phyloP scores from a whole-genome alignment of 2,329 filamentous ascomycete species.

The Phyllosticta ampelicida region DNA sequence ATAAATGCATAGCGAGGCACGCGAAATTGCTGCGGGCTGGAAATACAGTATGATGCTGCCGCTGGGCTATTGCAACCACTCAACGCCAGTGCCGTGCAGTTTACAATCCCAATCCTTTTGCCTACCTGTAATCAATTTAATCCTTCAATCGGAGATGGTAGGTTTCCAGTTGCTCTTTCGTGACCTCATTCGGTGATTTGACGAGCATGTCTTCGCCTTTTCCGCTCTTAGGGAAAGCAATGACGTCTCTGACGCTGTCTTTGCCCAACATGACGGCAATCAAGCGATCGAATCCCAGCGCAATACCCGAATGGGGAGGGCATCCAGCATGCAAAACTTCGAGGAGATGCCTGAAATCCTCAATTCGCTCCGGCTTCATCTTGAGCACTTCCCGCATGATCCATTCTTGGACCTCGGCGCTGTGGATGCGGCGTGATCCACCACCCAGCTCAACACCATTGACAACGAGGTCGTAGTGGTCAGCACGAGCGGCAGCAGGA shows the following conservation, averaged over 20 bases:
- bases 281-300: constrained; percentile 82
- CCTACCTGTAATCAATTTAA: background rate
- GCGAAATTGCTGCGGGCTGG: background rate
- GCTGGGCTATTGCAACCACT: background rate
- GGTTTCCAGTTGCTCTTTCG: constrained; percentile 45
- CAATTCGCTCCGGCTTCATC: constrained; percentile 61
- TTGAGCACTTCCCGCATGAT: constrained; percentile 74
- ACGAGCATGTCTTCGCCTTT: constrained; percentile 81
- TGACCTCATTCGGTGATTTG: constrained; percentile 61
- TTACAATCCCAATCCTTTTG: background rate
- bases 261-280: constrained; percentile 68
- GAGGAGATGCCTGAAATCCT: constrained; percentile 75
- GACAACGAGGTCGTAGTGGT: constrained; percentile 92
- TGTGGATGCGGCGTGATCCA: constrained; percentile 85
- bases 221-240: constrained; percentile 91
- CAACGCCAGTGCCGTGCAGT: background rate
- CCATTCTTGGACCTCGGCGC: constrained; percentile 69
- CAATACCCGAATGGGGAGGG: constrained; percentile 89
- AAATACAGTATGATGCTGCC: background rate
- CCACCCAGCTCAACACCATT: constrained; percentile 93
- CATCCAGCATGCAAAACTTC: constrained; percentile 75
- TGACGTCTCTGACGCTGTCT: constrained; percentile 78
- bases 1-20: constrained; percentile 10
- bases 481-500: constrained; percentile 63
- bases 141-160: constrained; percentile 42